Conservation (phyloP, 2,329 filamentous ascomycete genomes). For the Helotiales sp. region DNA sequence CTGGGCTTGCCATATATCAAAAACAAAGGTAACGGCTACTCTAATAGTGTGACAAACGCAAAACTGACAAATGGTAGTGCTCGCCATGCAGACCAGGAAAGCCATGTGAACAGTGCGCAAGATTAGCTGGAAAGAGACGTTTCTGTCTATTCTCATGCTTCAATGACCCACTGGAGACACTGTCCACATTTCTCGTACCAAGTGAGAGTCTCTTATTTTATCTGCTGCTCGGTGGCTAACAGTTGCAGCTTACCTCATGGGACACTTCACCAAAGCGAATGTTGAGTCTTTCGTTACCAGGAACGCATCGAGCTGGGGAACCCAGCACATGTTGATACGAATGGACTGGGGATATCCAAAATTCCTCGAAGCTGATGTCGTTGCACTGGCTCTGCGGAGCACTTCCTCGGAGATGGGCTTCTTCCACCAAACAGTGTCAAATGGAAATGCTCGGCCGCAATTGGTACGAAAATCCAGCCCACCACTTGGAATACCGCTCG, state of each 20-base stretch:
- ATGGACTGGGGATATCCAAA: slow-evolving; percentile 40
- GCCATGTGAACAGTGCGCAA: slow-evolving; percentile 41
- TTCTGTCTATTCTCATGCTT: slow-evolving; percentile 43
- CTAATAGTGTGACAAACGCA: background rate
- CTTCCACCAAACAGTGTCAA: slow-evolving; percentile 32
- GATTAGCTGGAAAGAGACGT: slow-evolving; percentile 40
- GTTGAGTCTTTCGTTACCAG: slow-evolving; percentile 38
- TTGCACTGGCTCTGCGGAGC: slow-evolving; percentile 35
- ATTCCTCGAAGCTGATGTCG: slow-evolving; percentile 36
- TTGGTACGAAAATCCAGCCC: slow-evolving; percentile 37
- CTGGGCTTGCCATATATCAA: slow-evolving; percentile 44
- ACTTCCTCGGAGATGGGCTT: slow-evolving; percentile 34
- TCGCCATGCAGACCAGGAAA: slow-evolving; percentile 42
- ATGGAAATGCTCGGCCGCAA: slow-evolving; percentile 22
- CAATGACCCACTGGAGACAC: slow-evolving; percentile 41
- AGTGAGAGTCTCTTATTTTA: slow-evolving; percentile 24
- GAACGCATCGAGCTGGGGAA: slow-evolving; percentile 39
- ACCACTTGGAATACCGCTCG: slow-evolving; percentile 39
- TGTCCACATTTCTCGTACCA: slow-evolving; percentile 39
- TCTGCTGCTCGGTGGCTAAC: slow-evolving; percentile 14
- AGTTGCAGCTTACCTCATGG: slow-evolving; percentile 37
- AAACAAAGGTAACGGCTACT: slow-evolving; percentile 37
- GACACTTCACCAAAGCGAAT: slow-evolving; percentile 38
- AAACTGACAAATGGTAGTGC: slow-evolving; percentile 28
- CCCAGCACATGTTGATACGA: slow-evolving; percentile 30